Evolutionary conservation across 306 rosid genomes (phyloP).

Genomic region (Myrica gale): DNA sequence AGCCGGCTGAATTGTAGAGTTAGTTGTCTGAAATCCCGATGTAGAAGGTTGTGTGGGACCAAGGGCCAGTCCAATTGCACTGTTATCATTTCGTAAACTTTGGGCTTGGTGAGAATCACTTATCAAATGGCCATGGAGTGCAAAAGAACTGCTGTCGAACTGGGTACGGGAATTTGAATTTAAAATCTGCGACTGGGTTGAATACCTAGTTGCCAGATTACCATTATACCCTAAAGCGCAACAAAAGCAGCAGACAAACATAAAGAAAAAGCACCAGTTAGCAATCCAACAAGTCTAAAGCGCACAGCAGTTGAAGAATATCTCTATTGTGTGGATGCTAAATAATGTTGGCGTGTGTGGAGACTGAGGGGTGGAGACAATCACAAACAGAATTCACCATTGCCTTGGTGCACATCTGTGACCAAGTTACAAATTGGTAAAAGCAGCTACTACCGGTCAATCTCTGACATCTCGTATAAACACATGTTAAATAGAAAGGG

Average conservation of each 20-base stretch:
- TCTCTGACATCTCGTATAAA: background rate
- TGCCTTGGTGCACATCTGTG: background rate
- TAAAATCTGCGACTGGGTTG: constrained; percentile 47
- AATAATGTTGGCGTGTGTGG: background rate
- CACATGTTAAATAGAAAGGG: background rate
- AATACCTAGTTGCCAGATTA: constrained; percentile 47
- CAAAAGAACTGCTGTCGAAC: constrained; percentile 49
- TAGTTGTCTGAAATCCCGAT: constrained; percentile 53
- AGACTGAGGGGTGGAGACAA: background rate
- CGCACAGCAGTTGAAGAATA: constrained; percentile 1
- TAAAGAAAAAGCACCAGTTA: background rate
- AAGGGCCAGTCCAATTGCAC: constrained; percentile 73
- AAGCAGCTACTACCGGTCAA: background rate
- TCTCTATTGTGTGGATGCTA: constrained; percentile 5
- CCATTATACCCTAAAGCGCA: constrained; percentile 57
- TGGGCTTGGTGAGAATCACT: constrained; percentile 52
- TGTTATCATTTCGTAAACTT: constrained; percentile 42
- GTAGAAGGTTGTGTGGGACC: constrained; percentile 83
- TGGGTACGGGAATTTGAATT: constrained; percentile 61
- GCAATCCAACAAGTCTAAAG: constrained; percentile 3
- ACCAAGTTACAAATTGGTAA: background rate
- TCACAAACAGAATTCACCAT: background rate
- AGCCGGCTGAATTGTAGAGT: constrained; percentile 57
- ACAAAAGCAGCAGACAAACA: constrained; percentile 3
- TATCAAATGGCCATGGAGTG: constrained; percentile 56